Evolutionary conservation across 2,329 filamentous ascomycete species (phyloP).

Genomic region (Onygena corvina): DNA sequence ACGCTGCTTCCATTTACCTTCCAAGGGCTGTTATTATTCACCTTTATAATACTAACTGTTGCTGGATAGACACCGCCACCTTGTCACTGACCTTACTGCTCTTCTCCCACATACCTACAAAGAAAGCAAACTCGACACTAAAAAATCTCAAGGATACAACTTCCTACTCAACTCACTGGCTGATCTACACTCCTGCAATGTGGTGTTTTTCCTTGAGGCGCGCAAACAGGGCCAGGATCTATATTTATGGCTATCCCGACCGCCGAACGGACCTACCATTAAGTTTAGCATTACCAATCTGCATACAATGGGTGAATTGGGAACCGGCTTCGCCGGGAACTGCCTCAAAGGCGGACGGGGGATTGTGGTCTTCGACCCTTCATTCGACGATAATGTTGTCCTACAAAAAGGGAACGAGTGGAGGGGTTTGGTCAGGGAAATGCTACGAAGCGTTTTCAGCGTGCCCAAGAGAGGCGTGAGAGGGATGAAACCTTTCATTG

Average conservation of each 20-base stretch:
- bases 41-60: background rate
- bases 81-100: slow-evolving; percentile 76
- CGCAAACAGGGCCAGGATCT: slow-evolving; percentile 79
- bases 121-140: slow-evolving; percentile 94
- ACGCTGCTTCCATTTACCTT: slow-evolving; percentile 19
- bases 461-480: slow-evolving; percentile 71
- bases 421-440: slow-evolving; percentile 56
- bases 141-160: slow-evolving; percentile 51
- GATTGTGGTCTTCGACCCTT: slow-evolving; percentile 78
- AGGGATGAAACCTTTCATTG: slow-evolving; percentile 90
- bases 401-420: slow-evolving; percentile 43
- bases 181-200: slow-evolving; percentile 84
- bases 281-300: slow-evolving; percentile 48
- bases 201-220: slow-evolving; percentile 89
- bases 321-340: slow-evolving; percentile 74
- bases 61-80: slow-evolving; percentile 64
- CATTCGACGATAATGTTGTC: slow-evolving; percentile 71
- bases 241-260: slow-evolving; percentile 85
- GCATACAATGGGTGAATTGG: slow-evolving; percentile 92
- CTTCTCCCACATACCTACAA: slow-evolving; percentile 87
- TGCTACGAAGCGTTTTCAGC: slow-evolving; percentile 81
- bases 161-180: slow-evolving; percentile 65
- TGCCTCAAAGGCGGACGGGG: slow-evolving; percentile 88
- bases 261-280: slow-evolving; percentile 67
- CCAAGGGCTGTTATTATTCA: background rate